Conservation (phyloP, 2,329 filamentous ascomycete genomes). For the Helotiales sp. region DNA sequence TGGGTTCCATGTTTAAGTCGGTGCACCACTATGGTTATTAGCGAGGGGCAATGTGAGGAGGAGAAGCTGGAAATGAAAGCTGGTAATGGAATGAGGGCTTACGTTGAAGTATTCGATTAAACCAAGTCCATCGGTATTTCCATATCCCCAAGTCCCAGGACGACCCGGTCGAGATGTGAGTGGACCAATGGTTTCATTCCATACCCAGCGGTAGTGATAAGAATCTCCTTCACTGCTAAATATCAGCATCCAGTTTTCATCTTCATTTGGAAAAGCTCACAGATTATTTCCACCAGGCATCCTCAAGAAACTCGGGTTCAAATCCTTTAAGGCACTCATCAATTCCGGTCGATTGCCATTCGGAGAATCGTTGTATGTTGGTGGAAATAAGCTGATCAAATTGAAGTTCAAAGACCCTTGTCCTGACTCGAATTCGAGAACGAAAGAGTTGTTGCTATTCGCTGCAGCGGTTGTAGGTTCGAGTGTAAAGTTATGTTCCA, state of each 20-base stretch:
- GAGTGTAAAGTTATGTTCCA: slow-evolving; percentile 23
- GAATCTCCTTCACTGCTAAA: slow-evolving; percentile 31
- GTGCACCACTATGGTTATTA: slow-evolving; percentile 45
- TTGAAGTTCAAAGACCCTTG: slow-evolving; percentile 52
- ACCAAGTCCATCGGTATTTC: slow-evolving; percentile 49
- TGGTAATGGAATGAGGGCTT: not conserved
- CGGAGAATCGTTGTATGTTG: slow-evolving; percentile 54
- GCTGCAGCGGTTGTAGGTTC: slow-evolving; percentile 20
- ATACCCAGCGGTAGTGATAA: slow-evolving; percentile 32
- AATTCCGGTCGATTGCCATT: slow-evolving; percentile 61
- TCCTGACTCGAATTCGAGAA: slow-evolving; percentile 50
- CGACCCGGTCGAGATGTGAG: slow-evolving; percentile 35
- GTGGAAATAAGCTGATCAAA: slow-evolving; percentile 59
- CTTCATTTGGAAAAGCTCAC: slow-evolving; percentile 28
- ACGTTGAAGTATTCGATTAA: slow-evolving; percentile 48
- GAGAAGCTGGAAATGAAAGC: not conserved
- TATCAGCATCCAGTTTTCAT: no score
- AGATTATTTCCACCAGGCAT: slow-evolving; percentile 68
- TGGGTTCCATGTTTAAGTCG: slow-evolving; percentile 46
- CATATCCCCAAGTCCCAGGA: slow-evolving; percentile 44
- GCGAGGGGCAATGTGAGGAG: no score
- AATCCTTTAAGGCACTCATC: slow-evolving; percentile 49
- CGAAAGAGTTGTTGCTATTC: slow-evolving; percentile 53
- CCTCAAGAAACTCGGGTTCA: slow-evolving; percentile 60
- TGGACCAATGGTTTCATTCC: slow-evolving; percentile 42